A percentile compares a stretch with the other conserved stretches of the same genome.
These are phyloP conservation scores for Phytopythium chamaehyphon DNA, from an alignment of 352 stramenopile genomes.

Conservation along the genomic window DNA sequence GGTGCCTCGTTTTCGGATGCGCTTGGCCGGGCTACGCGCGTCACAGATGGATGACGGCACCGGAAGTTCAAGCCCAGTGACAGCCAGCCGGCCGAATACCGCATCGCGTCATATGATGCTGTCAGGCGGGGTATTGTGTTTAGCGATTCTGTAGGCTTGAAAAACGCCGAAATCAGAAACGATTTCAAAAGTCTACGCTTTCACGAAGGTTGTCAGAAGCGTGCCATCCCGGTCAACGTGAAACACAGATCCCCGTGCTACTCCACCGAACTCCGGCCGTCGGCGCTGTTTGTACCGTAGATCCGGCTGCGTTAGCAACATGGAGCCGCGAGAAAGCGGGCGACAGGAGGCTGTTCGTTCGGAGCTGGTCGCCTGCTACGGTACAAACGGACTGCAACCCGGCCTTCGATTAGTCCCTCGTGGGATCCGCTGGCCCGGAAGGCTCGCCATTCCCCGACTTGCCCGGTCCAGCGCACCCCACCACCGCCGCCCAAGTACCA, in stretches of 20 bases:
- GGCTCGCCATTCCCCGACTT: slow-evolving; percentile 20
- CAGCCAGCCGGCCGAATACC: too few species aligned
- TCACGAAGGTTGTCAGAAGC: too few species aligned
- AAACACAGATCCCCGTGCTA: background rate
- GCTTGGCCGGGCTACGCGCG: background rate
- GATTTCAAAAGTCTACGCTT: too few species aligned
- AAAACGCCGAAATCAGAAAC: too few species aligned
- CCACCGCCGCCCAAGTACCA: background rate
- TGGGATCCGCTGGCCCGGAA: slow-evolving; percentile 5
- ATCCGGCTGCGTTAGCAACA: background rate
- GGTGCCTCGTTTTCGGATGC: background rate
- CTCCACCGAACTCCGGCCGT: background rate
- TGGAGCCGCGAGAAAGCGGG: too few species aligned
- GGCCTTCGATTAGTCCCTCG: background rate
- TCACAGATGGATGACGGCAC: slow-evolving; percentile 5
- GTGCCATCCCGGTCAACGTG: too few species aligned
- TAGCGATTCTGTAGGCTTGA: too few species aligned
- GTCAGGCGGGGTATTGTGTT: too few species aligned
- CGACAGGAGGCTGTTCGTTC: too few species aligned
- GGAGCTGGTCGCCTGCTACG: background rate
- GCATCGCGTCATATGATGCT: background rate
- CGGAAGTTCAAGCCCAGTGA: slow-evolving; percentile 3
- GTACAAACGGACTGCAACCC: too few species aligned
- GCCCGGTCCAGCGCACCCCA: slow-evolving; percentile 12
- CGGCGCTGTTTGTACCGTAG: background rate